Evolutionary conservation across 331 rosid species (phyloP), one percentile per base, ranked within the genome.

Genomic region (Pyrus hybrid): DNA sequence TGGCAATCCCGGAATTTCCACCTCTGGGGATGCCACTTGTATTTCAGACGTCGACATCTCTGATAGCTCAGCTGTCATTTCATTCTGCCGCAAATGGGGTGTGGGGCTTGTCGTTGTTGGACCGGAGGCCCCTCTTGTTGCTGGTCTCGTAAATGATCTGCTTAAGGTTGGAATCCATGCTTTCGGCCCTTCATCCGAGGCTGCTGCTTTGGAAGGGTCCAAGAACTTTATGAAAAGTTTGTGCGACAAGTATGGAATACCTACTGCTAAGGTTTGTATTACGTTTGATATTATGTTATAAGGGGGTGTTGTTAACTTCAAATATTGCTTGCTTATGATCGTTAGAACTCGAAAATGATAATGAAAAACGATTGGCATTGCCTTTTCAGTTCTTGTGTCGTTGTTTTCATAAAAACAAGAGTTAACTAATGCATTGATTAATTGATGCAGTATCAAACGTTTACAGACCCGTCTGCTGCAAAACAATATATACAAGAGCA

Each of bases 181-280:
- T 41, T 94, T 94, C 83, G 97, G 99, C 60, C 99, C 99, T 14
- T 90, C 99, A 33, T 91, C 97, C 4, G 97, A 94, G 88, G 97
- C 97, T 63, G 92, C 97, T 86, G 96, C 97, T 56, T 86, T 94
- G 83, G 99, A 92, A 85, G 99, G 99, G 71, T 94, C 99, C 41
- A 94, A 94, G 85, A 87, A 87, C 67, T 94, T 94, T 86, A 92
- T 94, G 99, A 94, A 94, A 88, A 76, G 71, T 84, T 85, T 94
- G 86, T 94, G 97, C 70, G 92, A 94, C 74, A 92, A 90, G 77
- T 92, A 92, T 66, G 69, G 86, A 41, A 94, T 94, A 83, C 97
- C 99, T 72, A 94, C 99, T 64, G 97, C 99, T 56, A 89, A 92
- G 96, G 98, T 93, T 70, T 69, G 92, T 79, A 37, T 32, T 75